These are phyloP conservation scores for Coemansia sp. DNA, from an alignment of 192 early-diverging fungal genomes.

Conservation along the genomic window DNA sequence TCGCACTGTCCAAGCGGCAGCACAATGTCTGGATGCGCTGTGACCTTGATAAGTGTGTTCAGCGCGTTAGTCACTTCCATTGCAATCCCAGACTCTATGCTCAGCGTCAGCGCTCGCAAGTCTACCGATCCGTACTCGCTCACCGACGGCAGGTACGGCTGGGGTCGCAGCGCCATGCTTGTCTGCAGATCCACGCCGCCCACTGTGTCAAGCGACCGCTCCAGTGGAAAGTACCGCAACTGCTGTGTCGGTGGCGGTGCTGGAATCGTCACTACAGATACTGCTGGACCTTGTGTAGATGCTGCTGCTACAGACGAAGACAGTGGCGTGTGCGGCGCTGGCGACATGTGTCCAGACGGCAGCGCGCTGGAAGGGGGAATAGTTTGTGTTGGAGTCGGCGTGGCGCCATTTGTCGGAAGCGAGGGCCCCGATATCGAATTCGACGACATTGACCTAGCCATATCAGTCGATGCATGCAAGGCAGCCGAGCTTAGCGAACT, in stretches of 20 bases:
- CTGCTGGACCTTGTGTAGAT: background rate
- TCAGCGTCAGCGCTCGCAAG: slow-evolving; percentile 74
- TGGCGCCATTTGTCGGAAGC: slow-evolving; percentile 9
- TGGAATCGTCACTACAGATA: slow-evolving; percentile 8
- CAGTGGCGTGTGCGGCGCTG: slow-evolving; percentile 3
- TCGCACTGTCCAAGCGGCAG: slow-evolving; percentile 61
- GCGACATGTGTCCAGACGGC: slow-evolving; percentile 7
- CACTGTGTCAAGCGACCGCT: slow-evolving; percentile 69
- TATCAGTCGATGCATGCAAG: background rate
- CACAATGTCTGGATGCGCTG: slow-evolving; percentile 55
- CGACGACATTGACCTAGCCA: background rate
- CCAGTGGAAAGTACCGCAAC: slow-evolving; percentile 44
- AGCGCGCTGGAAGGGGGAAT: background rate
- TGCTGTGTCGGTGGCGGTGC: slow-evolving; percentile 26
- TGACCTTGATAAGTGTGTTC: slow-evolving; percentile 65
- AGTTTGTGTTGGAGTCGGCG: background rate
- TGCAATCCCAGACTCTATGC: slow-evolving; percentile 73
- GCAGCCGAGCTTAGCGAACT: background rate
- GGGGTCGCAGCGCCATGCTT: slow-evolving; percentile 57
- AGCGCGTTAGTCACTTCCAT: slow-evolving; percentile 73
- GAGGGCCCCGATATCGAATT: slow-evolving; percentile 3
- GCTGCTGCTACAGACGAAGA: slow-evolving; percentile 1
- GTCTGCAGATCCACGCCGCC: slow-evolving; percentile 74
- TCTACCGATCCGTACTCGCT: slow-evolving; percentile 63
- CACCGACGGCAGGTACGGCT: slow-evolving; percentile 48